Conservation (phyloP, 2,329 filamentous ascomycete genomes). For the Epicoccum nigrum region DNA sequence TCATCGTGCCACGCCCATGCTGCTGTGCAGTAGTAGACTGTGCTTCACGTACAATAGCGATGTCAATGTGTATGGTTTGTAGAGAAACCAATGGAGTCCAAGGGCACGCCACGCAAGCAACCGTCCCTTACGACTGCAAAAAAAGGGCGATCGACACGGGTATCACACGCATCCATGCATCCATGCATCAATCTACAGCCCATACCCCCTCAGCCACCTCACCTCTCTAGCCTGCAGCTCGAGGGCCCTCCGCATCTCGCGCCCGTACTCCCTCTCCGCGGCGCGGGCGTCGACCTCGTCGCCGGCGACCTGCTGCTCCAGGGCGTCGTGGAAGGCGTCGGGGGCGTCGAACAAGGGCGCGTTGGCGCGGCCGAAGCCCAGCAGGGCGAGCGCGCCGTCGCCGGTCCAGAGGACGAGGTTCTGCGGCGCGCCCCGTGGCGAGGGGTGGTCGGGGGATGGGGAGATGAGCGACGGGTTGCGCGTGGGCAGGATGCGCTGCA, state of each 20-base stretch:
- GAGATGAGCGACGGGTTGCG: conserved; percentile 39
- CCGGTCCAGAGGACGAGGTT: conserved; percentile 88
- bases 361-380: conserved; percentile 55
- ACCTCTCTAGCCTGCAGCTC: conserved; percentile 80
- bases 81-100: too few species aligned
- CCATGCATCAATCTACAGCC: conserved; percentile 46
- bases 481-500: conserved; percentile 75
- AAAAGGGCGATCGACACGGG: too few species aligned
- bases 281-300: conserved; percentile 44
- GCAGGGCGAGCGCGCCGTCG: conserved; percentile 74
- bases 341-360: conserved; percentile 35
- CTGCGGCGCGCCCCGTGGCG: conserved; percentile 52
- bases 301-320: conserved; percentile 51
- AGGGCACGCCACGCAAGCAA: too few species aligned
- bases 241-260: conserved; percentile 75
- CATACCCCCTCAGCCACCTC: conserved; percentile 73
- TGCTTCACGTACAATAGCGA: too few species aligned
- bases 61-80: too few species aligned
- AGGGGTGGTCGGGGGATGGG: neutral
- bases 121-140: too few species aligned
- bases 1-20: too few species aligned
- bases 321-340: conserved; percentile 43
- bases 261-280: conserved; percentile 68
- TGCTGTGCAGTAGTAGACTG: conserved; percentile 31
- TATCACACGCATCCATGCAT: too few species aligned